These are phyloP conservation scores for Colletotrichum magnum DNA, from an alignment of 2,329 filamentous ascomycete genomes.

Conservation along the genomic window DNA sequence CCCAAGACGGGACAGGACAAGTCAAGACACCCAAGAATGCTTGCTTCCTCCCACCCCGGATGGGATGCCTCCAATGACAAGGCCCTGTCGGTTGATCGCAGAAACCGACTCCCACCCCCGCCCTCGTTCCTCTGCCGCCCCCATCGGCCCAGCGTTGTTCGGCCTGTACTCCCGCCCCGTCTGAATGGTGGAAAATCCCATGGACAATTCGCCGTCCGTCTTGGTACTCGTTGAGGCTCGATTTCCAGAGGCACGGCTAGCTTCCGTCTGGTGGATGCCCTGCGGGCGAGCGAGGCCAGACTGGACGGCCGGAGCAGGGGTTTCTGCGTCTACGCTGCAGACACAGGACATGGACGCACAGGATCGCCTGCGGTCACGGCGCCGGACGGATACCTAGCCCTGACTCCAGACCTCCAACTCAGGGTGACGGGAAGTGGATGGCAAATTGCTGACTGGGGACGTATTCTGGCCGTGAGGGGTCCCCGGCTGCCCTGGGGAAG, in stretches of 20 bases:
- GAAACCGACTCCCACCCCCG: conserved; percentile 24
- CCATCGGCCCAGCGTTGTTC: conserved; percentile 27
- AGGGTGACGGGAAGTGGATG: conserved; percentile 13
- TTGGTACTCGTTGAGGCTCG: conserved; percentile 41
- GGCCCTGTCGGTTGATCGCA: conserved; percentile 32
- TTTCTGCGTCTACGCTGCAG: neutral
- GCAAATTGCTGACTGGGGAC: conserved; percentile 15
- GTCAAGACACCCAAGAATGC: conserved; percentile 18
- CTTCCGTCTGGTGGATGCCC: conserved; percentile 14
- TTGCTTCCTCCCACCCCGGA: conserved; percentile 22
- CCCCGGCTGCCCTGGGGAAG: conserved; percentile 30
- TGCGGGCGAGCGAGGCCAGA: conserved; percentile 25
- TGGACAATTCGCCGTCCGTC: conserved; percentile 42
- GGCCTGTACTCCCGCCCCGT: conserved; percentile 18
- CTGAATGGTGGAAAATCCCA: conserved; percentile 42
- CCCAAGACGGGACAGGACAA: conserved; percentile 8
- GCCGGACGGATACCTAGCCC: conserved; percentile 18
- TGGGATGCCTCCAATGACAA: conserved; percentile 35
- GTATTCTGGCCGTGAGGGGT: conserved; percentile 27
- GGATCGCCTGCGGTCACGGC: conserved; percentile 33
- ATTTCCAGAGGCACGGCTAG: conserved; percentile 32
- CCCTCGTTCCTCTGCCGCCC: conserved; percentile 33
- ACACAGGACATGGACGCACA: conserved; percentile 16
- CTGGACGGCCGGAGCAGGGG: conserved; percentile 17
- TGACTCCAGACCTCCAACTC: conserved; percentile 6